A percentile compares a stretch with the other conserved stretches of the same genome.
Conservation (phyloP, 2,329 filamentous ascomycete genomes). For the Aspergillus arachidicola region DNA sequence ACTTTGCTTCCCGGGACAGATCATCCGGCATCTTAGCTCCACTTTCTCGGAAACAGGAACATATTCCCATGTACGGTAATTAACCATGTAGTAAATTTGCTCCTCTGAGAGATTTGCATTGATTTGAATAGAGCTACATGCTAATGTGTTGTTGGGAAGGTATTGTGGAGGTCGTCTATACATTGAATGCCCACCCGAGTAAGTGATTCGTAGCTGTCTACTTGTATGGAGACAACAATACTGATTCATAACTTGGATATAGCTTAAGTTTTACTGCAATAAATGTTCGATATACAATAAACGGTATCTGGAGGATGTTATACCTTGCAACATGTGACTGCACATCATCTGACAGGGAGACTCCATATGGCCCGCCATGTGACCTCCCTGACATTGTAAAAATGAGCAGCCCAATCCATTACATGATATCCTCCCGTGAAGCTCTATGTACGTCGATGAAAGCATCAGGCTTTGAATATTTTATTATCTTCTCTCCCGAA, state of each 20-base stretch:
- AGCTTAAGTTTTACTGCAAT: background rate
- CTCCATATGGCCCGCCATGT: background rate
- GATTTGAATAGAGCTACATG: background rate
- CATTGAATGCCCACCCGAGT: background rate
- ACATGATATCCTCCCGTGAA: background rate
- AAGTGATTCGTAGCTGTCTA: background rate
- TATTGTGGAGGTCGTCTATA: background rate
- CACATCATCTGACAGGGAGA: background rate
- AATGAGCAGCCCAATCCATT: background rate
- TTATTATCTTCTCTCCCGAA: slow-evolving; percentile 5
- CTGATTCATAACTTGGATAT: background rate
- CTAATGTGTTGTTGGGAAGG: background rate
- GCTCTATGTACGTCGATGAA: background rate
- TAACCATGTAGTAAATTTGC: background rate
- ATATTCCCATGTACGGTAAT: background rate
- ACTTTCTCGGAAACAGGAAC: background rate
- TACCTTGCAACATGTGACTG: background rate
- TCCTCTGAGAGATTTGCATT: background rate
- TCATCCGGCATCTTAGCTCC: background rate
- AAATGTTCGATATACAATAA: background rate
- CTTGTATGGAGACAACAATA: background rate
- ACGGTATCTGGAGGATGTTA: background rate
- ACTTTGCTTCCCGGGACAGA: background rate
- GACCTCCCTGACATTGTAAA: background rate
- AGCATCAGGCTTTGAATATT: background rate